Evolutionary conservation across 345 rosid species (phyloP).

Genomic region (Limnanthes douglasii): DNA sequence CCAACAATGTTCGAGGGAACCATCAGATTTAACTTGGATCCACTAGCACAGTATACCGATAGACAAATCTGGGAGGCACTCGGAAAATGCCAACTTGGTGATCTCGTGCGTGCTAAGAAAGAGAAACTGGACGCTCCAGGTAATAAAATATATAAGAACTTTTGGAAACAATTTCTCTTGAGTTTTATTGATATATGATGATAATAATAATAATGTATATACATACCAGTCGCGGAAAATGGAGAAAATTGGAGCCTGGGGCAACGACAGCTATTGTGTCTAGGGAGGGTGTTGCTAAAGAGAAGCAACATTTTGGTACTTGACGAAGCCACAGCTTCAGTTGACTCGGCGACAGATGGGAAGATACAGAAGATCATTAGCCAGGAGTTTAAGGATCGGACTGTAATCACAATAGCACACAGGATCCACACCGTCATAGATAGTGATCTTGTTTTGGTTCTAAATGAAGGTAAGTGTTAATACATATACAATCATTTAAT

Average conservation of each 20-base stretch:
- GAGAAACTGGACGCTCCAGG: constrained; percentile 67
- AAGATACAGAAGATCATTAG: constrained; percentile 65
- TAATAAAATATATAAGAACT: no score
- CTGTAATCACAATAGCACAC: constrained; percentile 92
- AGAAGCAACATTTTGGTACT: constrained; percentile 72
- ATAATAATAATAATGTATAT: no score
- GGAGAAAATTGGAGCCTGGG: constrained; percentile 96
- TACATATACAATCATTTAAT: no score
- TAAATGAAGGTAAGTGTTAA: constrained; percentile 72
- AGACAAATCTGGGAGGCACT: constrained; percentile 69
- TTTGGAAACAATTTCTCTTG: no score
- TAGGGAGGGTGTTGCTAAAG: constrained; percentile 81
- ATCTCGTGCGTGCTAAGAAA: constrained; percentile 45
- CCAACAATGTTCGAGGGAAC: constrained; percentile 91
- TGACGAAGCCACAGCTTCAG: constrained; percentile 91
- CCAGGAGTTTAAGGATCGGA: constrained; percentile 59
- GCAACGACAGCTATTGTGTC: constrained; percentile 71
- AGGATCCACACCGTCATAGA: constrained; percentile 85
- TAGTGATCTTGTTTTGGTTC: constrained; percentile 81
- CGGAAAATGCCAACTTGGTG: constrained; percentile 75
- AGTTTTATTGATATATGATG: no score
- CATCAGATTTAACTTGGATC: constrained; percentile 81
- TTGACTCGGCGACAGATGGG: constrained; percentile 88
- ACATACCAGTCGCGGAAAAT: constrained; percentile 83
- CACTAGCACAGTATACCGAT: constrained; percentile 52